phyloP scores from a whole-genome alignment of 331 rosid species.

The Quercus tomentella region DNA sequence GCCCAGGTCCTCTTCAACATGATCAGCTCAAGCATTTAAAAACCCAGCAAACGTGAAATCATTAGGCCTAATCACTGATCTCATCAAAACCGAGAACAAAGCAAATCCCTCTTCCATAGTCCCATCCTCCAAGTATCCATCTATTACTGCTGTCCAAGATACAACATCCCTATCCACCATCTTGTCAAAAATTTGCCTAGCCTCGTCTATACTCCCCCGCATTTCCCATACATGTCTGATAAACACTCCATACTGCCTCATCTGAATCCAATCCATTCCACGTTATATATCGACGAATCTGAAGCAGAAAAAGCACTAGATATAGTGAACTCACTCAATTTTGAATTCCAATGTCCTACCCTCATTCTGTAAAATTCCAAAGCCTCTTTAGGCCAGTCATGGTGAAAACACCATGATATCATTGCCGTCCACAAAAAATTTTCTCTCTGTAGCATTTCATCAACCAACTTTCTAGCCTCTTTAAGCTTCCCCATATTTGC shows the following conservation, averaged over 20 bases:
- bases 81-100: constrained; percentile 43
- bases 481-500: constrained; percentile 29
- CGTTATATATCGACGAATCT: constrained; percentile 51
- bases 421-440: constrained; percentile 63
- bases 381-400: constrained; percentile 42
- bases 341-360: constrained; percentile 38
- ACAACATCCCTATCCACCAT: no score
- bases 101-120: constrained; percentile 44
- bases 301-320: constrained; percentile 59
- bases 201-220: constrained; percentile 58
- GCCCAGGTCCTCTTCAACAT: no score
- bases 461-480: constrained; percentile 53
- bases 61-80: constrained; percentile 35
- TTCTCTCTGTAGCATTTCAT: constrained; percentile 61
- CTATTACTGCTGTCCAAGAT: no score
- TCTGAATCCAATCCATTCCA: constrained; percentile 19
- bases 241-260: constrained; percentile 54
- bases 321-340: constrained; percentile 44
- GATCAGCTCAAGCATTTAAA: no score
- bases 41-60: background rate
- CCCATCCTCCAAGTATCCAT: no score
- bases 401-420: constrained; percentile 49
- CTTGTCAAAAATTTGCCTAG: constrained; percentile 23
- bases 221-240: constrained; percentile 60
- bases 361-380: constrained; percentile 52